Conservation (phyloP, 768 basidiomycete genomes). For the Pleurotus djamor region DNA sequence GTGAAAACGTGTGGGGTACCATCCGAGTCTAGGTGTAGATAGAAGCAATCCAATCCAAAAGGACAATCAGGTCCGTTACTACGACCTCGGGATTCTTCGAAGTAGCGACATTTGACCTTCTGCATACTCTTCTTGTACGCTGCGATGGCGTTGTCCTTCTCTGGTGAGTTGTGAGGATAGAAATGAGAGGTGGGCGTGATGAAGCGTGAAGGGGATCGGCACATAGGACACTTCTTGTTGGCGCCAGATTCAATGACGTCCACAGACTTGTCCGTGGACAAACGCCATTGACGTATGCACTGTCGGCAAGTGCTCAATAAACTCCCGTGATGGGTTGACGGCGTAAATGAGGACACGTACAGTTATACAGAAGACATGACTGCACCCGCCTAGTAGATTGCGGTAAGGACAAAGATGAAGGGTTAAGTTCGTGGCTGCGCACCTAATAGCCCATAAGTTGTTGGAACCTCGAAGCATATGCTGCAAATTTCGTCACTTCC, state of each 20-base stretch:
- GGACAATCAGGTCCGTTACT: conserved; percentile 59
- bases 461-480: conserved; percentile 75
- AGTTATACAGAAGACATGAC: conserved; percentile 74
- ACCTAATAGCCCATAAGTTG: conserved; percentile 69
- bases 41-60: conserved; percentile 82
- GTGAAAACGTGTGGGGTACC: conserved; percentile 58
- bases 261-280: conserved; percentile 46
- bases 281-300: conserved; percentile 83
- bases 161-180: conserved; percentile 49
- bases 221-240: conserved; percentile 79
- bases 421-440: conserved; percentile 13
- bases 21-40: conserved; percentile 66
- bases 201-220: conserved; percentile 63
- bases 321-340: background rate
- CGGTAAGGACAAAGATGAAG: background rate
- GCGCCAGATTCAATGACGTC: conserved; percentile 55
- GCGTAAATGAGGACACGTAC: conserved; percentile 34
- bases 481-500: conserved; percentile 57
- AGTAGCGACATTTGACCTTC: conserved; percentile 64
- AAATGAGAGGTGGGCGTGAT: conserved; percentile 75
- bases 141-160: conserved; percentile 48
- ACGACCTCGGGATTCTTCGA: conserved; percentile 37
- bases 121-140: conserved; percentile 76
- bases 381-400: conserved; percentile 55
- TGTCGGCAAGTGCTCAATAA: conserved; percentile 18